These are phyloP conservation scores for Didymella exigua DNA, from an alignment of 2,329 filamentous ascomycete genomes.

Conservation along the genomic window DNA sequence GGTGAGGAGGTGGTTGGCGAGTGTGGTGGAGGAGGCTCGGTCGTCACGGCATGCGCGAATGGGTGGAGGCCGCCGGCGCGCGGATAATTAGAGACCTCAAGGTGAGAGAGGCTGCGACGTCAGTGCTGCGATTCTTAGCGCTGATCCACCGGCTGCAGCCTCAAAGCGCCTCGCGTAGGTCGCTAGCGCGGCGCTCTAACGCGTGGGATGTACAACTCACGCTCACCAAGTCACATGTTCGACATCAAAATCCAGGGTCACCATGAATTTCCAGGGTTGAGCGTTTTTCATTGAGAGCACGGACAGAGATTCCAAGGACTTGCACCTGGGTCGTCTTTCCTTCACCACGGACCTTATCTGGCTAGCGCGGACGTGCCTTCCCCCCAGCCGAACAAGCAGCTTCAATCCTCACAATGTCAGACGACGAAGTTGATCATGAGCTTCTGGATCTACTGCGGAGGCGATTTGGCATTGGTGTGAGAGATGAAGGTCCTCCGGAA, in stretches of 20 bases:
- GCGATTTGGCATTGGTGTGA: constrained; percentile 68
- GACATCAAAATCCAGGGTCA: background rate
- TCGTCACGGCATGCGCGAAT: constrained; percentile 27
- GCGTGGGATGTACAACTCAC: constrained; percentile 20
- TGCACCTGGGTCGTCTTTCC: background rate
- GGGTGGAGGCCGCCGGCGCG: constrained; percentile 11
- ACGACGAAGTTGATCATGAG: constrained; percentile 89
- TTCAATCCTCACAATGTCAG: constrained; percentile 68
- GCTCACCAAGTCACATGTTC: constrained; percentile 16
- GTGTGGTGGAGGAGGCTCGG: constrained; percentile 16
- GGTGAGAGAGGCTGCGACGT: constrained; percentile 30
- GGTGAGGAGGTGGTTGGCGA: constrained; percentile 8
- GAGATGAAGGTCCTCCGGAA: constrained; percentile 65
- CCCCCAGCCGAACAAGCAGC: background rate
- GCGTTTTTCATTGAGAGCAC: background rate
- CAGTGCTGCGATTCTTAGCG: constrained; percentile 25
- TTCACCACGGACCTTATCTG: background rate
- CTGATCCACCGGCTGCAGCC: constrained; percentile 28
- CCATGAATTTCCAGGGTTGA: background rate
- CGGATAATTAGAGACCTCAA: constrained; percentile 13
- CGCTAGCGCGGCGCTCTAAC: constrained; percentile 23
- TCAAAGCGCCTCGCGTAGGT: constrained; percentile 32
- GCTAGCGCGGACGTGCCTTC: background rate
- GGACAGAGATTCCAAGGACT: too few species aligned
- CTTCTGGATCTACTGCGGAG: constrained; percentile 84